A percentile compares a stretch with the other conserved stretches of the same genome.
Evolutionary conservation across 495 filamentous ascomycete genomes (phyloP).

Genomic region (Xylaria longipes): DNA sequence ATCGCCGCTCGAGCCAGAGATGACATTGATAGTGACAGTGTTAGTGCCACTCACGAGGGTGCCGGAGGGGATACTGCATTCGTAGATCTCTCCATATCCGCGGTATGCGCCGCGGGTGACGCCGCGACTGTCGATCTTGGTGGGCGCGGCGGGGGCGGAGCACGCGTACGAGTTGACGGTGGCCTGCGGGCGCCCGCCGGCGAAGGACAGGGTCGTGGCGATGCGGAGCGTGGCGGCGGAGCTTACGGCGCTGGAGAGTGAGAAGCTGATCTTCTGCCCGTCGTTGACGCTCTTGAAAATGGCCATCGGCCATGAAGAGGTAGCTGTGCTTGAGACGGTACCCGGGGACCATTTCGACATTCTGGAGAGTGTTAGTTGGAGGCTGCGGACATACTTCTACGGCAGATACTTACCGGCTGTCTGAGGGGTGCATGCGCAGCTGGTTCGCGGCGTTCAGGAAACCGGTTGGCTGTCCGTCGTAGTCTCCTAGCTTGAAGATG

Average conservation of each 20-base stretch:
- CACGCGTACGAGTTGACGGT: conserved; percentile 39
- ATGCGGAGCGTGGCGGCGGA: conserved; percentile 37
- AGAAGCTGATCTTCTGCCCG: conserved; percentile 41
- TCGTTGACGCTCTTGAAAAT: conserved; percentile 43
- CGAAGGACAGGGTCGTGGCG: conserved; percentile 38
- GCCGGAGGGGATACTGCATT: conserved; percentile 53
- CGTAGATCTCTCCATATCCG: conserved; percentile 59
- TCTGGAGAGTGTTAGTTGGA: background rate
- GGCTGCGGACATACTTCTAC: background rate
- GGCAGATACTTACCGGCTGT: conserved; percentile 27
- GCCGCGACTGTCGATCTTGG: conserved; percentile 57
- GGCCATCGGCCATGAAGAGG: conserved; percentile 36
- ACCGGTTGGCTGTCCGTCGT: conserved; percentile 40
- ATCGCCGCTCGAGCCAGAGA: conserved; percentile 58
- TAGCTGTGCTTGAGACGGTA: conserved; percentile 36
- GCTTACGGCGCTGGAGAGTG: conserved; percentile 31
- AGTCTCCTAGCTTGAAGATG: conserved; percentile 37
- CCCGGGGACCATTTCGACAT: conserved; percentile 39
- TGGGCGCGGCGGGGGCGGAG: conserved; percentile 34
- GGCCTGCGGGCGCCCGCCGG: conserved; percentile 38
- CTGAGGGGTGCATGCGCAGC: conserved; percentile 43
- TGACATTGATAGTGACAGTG: conserved; percentile 59
- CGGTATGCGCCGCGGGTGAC: conserved; percentile 62
- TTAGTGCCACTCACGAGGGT: conserved; percentile 56
- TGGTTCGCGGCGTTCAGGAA: conserved; percentile 45